Base-by-base conservation (phyloP, 2,329 filamentous ascomycete genomes). In the Harringtonia lauricola region DNA sequence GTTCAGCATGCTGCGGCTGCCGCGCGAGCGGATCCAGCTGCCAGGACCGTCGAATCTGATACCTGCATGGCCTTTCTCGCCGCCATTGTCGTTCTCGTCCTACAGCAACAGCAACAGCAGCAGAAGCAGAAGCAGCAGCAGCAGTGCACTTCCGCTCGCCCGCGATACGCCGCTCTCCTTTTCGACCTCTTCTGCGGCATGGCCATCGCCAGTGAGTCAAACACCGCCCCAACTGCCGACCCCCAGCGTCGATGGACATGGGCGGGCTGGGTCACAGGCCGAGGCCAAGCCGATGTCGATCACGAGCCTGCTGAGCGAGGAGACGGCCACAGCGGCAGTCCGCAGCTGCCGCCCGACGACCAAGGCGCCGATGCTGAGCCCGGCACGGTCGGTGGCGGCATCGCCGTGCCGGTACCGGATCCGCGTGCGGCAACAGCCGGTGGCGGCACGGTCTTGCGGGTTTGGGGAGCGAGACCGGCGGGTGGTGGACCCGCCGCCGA, bases 401-500 rank as follows among this genome's bases (percentile, higher is more conserved):
- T n/a, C n/a, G n/a, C n/a, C n/a, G n/a, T n/a, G n/a, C n/a, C n/a
- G n/a, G 22, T 70, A 69, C 52, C 59, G 55, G 31, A 70, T 86
- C 45, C 65, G 60, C 36, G 76, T 90, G 49, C 79, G 86, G 40
- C 86, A 92, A 59, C 85, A 90, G 55, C 86, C 86, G 9, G 69
- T 78, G 17, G 84, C 84, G 1, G 86, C 86, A 42, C 72, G 86
- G 52, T 85, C 84, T 35, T 92, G 86, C 55, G 86, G 86, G 1
- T 90, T 88, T 58, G 86, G 86, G 47, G 86, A 90, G 61, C 72
- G 85, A 50, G 86, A 92, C 57, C 76, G 86, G 33, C 74, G 86
- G 49, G 84, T 88, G 15, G 85, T 92, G 49, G 86, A 92, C 56
- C 86, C 86, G 34, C 86, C 86, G 3, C 86, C 86, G 14, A 90